These are phyloP conservation scores for Fusarium sp. DNA, from an alignment of 2,329 filamentous ascomycete genomes.

Conservation along the genomic window DNA sequence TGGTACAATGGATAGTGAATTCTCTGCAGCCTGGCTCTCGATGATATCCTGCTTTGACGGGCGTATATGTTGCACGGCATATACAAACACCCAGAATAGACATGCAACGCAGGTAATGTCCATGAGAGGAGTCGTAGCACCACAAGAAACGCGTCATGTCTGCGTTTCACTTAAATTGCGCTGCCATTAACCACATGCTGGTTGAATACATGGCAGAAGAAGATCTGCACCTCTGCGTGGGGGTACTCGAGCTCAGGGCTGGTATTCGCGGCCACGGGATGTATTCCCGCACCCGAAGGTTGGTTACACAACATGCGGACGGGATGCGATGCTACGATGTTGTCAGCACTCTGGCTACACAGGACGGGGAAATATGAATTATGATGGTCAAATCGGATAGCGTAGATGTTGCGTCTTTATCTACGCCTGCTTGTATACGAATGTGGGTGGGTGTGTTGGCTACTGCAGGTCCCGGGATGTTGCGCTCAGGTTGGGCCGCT, in stretches of 20 bases:
- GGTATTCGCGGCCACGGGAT: constrained; percentile 1
- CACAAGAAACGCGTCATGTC: constrained; percentile 3
- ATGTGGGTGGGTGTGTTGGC: neutral
- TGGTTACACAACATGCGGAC: constrained; percentile 18
- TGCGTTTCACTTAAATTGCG: neutral
- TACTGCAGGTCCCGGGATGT: constrained; percentile 41
- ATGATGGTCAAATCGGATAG: constrained; percentile 12
- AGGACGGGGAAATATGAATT: neutral
- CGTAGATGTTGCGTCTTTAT: constrained; percentile 3
- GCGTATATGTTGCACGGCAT: neutral
- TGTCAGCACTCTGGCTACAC: neutral
- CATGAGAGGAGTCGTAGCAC: neutral
- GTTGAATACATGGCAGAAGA: neutral
- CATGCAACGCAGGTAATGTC: neutral
- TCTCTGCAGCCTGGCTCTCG: too few species aligned
- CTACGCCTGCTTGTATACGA: neutral
- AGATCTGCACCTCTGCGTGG: neutral
- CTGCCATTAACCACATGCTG: neutral
- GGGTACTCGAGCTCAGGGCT: neutral
- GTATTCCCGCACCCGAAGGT: constrained; percentile 19
- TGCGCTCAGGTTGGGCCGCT: constrained; percentile 8
- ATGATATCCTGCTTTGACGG: neutral
- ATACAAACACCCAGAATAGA: constrained; percentile 7
- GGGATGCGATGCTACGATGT: constrained; percentile 4
- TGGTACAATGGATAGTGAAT: too few species aligned